Conservation (phyloP, 2,329 filamentous ascomycete species). For the Teratosphaeria destructans region DNA sequence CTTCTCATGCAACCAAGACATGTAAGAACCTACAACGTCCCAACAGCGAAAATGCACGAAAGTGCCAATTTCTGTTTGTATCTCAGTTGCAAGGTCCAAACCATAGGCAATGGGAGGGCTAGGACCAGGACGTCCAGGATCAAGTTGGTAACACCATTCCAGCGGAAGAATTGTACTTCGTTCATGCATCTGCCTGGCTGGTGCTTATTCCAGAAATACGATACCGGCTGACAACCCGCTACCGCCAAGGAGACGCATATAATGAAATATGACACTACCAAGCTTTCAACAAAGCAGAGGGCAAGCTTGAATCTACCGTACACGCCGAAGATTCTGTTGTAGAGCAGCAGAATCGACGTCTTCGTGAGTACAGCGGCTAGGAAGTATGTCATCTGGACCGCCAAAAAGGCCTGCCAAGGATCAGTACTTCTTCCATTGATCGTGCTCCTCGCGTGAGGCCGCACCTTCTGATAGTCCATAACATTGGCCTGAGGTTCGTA, state of each 20-base stretch:
- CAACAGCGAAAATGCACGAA: neutral
- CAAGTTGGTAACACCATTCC: conserved; percentile 38
- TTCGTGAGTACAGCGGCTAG: conserved; percentile 31
- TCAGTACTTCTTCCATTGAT: neutral
- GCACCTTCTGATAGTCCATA: neutral
- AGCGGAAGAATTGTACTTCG: conserved; percentile 29
- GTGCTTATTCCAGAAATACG: conserved; percentile 31
- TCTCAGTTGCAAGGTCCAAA: conserved; percentile 31
- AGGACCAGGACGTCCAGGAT: conserved; percentile 34
- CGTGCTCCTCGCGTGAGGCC: neutral
- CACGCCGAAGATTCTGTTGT: conserved; percentile 36
- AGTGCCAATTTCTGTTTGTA: conserved; percentile 28
- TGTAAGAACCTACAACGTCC: neutral
- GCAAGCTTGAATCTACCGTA: conserved; percentile 24
- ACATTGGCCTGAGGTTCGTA: neutral
- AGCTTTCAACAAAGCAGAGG: conserved; percentile 29
- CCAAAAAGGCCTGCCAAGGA: neutral
- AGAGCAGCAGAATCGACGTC: conserved; percentile 39
- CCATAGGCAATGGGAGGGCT: conserved; percentile 35
- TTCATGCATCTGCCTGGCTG: conserved; percentile 27
- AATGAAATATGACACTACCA: conserved; percentile 26
- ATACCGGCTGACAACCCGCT: conserved; percentile 31
- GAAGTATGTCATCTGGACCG: neutral
- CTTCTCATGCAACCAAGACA: neutral
- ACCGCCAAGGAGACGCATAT: conserved; percentile 20